These are phyloP conservation scores for Capsicum chinense DNA, from an alignment of 257 asterid genomes.

Conservation along the genomic window DNA sequence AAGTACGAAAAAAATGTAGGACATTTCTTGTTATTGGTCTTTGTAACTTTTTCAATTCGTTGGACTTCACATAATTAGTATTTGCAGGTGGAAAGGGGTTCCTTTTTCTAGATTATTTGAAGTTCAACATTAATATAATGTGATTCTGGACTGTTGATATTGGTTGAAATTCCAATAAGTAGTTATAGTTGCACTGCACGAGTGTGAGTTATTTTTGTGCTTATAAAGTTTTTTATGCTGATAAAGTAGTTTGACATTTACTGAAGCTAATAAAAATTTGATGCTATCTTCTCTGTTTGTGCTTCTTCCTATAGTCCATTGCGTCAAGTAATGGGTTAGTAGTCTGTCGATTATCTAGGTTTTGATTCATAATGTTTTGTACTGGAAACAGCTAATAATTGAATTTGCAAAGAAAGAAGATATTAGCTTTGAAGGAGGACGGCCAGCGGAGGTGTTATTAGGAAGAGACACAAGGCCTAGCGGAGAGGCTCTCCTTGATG, in stretches of 20 bases:
- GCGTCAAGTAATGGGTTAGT: neutral
- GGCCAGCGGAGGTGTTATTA: conserved; percentile 55
- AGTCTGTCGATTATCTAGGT: conserved; percentile 26
- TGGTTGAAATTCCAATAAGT: neutral
- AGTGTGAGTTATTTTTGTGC: neutral
- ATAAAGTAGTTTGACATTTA: conserved; percentile 10
- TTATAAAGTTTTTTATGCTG: conserved; percentile 4
- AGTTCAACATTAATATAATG: neutral
- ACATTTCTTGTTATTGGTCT: neutral
- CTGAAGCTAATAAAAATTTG: neutral
- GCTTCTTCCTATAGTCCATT: neutral
- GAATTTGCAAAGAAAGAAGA: conserved; percentile 65
- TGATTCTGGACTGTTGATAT: neutral
- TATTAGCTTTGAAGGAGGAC: conserved; percentile 60
- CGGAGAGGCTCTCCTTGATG: conserved; percentile 72
- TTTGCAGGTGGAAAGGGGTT: neutral
- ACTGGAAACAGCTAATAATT: conserved; percentile 64
- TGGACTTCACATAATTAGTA: conserved; percentile 1
- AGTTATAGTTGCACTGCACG: neutral
- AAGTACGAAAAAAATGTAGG: neutral
- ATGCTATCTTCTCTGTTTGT: neutral
- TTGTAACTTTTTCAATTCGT: neutral
- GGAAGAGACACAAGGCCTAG: conserved; percentile 98
- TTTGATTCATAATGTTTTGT: conserved; percentile 27
- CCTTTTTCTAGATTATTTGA: neutral